A percentile compares a stretch with the other conserved stretches of the same genome.
These are phyloP conservation scores for Coriaria nepalensis DNA, from an alignment of 306 rosid genomes.

Conservation along the genomic window DNA sequence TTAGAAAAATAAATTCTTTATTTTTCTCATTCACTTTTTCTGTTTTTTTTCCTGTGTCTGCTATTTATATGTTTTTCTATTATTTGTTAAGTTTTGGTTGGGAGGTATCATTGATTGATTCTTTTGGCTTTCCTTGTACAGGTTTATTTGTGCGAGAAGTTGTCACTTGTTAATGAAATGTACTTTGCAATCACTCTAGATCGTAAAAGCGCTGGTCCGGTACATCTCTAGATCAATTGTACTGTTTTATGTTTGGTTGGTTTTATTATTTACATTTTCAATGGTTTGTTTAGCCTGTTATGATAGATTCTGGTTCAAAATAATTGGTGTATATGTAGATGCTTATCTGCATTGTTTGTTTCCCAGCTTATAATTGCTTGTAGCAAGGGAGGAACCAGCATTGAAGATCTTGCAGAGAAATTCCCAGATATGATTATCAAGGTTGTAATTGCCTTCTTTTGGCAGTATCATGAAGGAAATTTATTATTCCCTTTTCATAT, in stretches of 20 bases:
- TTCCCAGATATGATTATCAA: slow-evolving; percentile 82
- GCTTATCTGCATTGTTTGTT: slow-evolving; percentile 8
- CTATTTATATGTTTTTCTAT: too few relatives aligned
- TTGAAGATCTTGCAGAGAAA: slow-evolving; percentile 98
- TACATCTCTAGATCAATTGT: slow-evolving; percentile 32
- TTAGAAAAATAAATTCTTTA: too few relatives aligned
- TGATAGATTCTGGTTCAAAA: not conserved
- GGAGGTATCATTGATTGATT: slow-evolving; percentile 5
- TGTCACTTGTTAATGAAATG: slow-evolving; percentile 93
- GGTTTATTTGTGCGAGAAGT: slow-evolving; percentile 81
- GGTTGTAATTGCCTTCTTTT: slow-evolving; percentile 32
- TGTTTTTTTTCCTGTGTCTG: too few relatives aligned
- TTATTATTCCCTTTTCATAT: slow-evolving; percentile 5
- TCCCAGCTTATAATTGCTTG: slow-evolving; percentile 87
- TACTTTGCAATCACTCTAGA: slow-evolving; percentile 95
- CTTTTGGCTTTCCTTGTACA: slow-evolving; percentile 22
- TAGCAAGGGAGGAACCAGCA: slow-evolving; percentile 96
- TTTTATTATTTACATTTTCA: slow-evolving; percentile 5
- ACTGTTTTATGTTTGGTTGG: slow-evolving; percentile 8
- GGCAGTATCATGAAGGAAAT: slow-evolving; percentile 3
- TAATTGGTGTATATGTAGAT: not conserved
- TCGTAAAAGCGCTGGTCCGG: slow-evolving; percentile 86
- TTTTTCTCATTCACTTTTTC: too few relatives aligned
- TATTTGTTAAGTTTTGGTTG: not conserved
- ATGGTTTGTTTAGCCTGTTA: not conserved